phyloP scores from a whole-genome alignment of 495 filamentous ascomycete species.

The Mytilinidion resinicola region DNA sequence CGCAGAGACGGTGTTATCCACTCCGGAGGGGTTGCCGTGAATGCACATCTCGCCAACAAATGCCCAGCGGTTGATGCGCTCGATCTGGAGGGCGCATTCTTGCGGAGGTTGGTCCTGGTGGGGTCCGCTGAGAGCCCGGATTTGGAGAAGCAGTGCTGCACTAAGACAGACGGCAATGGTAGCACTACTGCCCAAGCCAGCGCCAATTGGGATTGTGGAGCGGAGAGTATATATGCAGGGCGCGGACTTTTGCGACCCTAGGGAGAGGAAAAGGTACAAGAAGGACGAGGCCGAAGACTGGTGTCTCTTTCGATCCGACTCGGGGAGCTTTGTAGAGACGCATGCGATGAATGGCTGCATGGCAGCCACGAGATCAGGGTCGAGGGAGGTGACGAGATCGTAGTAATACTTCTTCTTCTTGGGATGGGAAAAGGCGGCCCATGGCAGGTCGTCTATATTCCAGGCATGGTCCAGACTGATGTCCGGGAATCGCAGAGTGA shows the following conservation, averaged over 20 bases:
- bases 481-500: slow-evolving; percentile 83
- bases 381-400: slow-evolving; percentile 75
- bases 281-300: slow-evolving; percentile 74
- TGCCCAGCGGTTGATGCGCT: slow-evolving; percentile 95
- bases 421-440: slow-evolving; percentile 68
- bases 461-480: slow-evolving; percentile 81
- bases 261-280: slow-evolving; percentile 85
- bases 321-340: slow-evolving; percentile 58
- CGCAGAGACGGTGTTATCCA: slow-evolving; percentile 95
- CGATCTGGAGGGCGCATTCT: slow-evolving; percentile 76
- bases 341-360: slow-evolving; percentile 66
- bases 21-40: slow-evolving; percentile 90
- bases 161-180: slow-evolving; percentile 88
- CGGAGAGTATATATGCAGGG: slow-evolving; percentile 85
- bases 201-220: slow-evolving; percentile 88
- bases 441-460: slow-evolving; percentile 85
- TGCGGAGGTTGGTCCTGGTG: slow-evolving; percentile 78
- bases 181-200: slow-evolving; percentile 86
- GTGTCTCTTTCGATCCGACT: slow-evolving; percentile 68
- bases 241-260: slow-evolving; percentile 69
- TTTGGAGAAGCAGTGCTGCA: slow-evolving; percentile 78
- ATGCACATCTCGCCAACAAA: slow-evolving; percentile 96
- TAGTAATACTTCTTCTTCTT: slow-evolving; percentile 91
- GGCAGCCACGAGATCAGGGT: slow-evolving; percentile 69
- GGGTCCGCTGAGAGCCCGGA: slow-evolving; percentile 76